These are phyloP conservation scores for Gnomoniopsis sp. DNA, from an alignment of 2,329 filamentous ascomycete genomes.

Conservation along the genomic window DNA sequence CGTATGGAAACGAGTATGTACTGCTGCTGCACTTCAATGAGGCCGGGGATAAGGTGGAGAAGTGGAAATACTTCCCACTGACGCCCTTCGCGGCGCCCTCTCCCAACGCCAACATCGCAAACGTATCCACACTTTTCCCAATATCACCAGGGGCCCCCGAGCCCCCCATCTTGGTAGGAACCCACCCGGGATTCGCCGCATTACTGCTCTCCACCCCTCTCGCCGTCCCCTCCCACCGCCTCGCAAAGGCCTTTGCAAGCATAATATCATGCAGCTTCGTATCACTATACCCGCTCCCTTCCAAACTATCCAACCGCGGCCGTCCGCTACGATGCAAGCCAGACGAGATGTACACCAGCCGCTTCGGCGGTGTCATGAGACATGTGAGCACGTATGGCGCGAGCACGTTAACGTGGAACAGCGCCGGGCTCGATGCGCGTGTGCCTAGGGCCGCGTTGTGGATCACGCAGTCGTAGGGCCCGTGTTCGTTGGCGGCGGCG, in stretches of 20 bases:
- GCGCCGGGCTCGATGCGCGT: slow-evolving; percentile 35
- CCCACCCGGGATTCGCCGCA: slow-evolving; percentile 51
- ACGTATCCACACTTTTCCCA: slow-evolving; percentile 43
- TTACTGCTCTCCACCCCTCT: slow-evolving; percentile 42
- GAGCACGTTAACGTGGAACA: slow-evolving; percentile 54
- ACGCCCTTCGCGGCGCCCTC: slow-evolving; percentile 26
- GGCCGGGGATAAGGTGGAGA: slow-evolving; percentile 17
- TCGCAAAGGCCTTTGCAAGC: slow-evolving; percentile 51
- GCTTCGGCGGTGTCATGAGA: slow-evolving; percentile 42
- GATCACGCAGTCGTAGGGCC: slow-evolving; percentile 51
- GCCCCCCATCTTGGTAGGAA: slow-evolving; percentile 53
- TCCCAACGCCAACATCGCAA: slow-evolving; percentile 44
- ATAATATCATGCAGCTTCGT: slow-evolving; percentile 55
- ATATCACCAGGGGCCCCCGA: slow-evolving; percentile 41
- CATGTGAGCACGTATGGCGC: slow-evolving; percentile 55
- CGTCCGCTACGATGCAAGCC: slow-evolving; percentile 48
- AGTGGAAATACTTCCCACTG: slow-evolving; percentile 37
- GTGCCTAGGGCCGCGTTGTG: slow-evolving; percentile 55
- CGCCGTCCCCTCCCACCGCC: slow-evolving; percentile 35
- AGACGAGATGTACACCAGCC: slow-evolving; percentile 51
- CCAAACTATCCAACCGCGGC: slow-evolving; percentile 39
- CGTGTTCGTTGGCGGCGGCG: slow-evolving; percentile 43
- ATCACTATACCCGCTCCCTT: slow-evolving; percentile 42
- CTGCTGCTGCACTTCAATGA: slow-evolving; percentile 22
- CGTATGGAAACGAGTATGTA: slow-evolving; percentile 23